These are phyloP conservation scores for Phytophthora constricta DNA, from an alignment of 352 stramenopile species.

Conservation along the genomic window DNA sequence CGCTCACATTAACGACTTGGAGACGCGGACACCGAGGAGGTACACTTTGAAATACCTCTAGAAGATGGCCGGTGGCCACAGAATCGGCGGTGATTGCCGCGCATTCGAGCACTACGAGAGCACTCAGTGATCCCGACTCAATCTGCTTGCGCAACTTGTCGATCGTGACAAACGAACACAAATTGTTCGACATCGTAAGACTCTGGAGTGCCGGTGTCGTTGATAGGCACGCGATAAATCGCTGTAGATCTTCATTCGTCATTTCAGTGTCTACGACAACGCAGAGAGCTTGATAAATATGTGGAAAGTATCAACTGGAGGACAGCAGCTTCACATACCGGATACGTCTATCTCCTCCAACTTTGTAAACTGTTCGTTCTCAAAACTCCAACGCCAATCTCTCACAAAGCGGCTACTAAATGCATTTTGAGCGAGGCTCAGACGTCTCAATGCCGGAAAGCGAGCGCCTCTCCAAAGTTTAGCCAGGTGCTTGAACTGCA, in stretches of 20 bases:
- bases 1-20: slow-evolving; percentile 29
- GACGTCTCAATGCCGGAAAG: slow-evolving; percentile 42
- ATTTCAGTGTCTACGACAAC: slow-evolving; percentile 39
- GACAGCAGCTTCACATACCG: slow-evolving; percentile 28
- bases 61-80: slow-evolving; percentile 27
- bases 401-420: slow-evolving; percentile 73
- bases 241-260: slow-evolving; percentile 62
- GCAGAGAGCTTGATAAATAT: not conserved
- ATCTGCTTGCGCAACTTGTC: slow-evolving; percentile 41
- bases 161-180: slow-evolving; percentile 42
- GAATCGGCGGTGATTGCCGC: slow-evolving; percentile 42
- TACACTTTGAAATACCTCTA: slow-evolving; percentile 29
- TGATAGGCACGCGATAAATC: slow-evolving; percentile 56
- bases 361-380: slow-evolving; percentile 44
- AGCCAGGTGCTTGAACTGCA: slow-evolving; percentile 53
- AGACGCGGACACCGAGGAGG: slow-evolving; percentile 26
- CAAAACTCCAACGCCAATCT: slow-evolving; percentile 60
- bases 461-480: slow-evolving; percentile 52
- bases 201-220: slow-evolving; percentile 32
- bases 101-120: slow-evolving; percentile 46
- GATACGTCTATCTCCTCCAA: slow-evolving; percentile 52
- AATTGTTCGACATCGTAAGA: slow-evolving; percentile 55
- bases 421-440: slow-evolving; percentile 47
- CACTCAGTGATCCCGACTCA: slow-evolving; percentile 8
- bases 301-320: not conserved